Conservation (phyloP, 495 filamentous ascomycete genomes). For the Aspergillus baeticus region DNA sequence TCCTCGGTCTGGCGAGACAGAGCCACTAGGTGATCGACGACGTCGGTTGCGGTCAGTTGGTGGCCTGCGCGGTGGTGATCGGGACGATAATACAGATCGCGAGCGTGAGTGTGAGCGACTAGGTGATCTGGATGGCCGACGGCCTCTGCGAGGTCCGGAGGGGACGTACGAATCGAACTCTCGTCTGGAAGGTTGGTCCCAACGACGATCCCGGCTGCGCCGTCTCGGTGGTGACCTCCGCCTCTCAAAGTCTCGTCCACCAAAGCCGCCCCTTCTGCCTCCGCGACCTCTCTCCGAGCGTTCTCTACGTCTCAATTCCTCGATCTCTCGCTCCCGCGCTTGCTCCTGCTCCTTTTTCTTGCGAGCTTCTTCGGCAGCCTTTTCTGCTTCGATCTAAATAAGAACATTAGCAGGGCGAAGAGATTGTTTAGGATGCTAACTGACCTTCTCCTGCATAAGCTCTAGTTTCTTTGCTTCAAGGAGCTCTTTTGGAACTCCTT, state of each 20-base stretch:
- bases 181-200: conserved; percentile 50
- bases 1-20: conserved; percentile 39
- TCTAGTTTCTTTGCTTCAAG: conserved; percentile 95
- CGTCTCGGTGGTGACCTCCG: conserved; percentile 60
- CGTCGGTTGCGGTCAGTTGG: conserved; percentile 32
- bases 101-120: conserved; percentile 37
- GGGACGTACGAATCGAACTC: conserved; percentile 61
- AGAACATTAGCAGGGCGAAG: conserved; percentile 9
- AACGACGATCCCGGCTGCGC: conserved; percentile 51
- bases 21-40: conserved; percentile 36
- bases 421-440: neutral
- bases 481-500: conserved; percentile 91
- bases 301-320: conserved; percentile 69
- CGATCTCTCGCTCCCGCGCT: conserved; percentile 56
- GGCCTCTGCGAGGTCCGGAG: conserved; percentile 32
- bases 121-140: conserved; percentile 34
- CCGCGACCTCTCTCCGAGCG: conserved; percentile 66
- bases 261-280: conserved; percentile 54
- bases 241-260: conserved; percentile 47
- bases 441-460: conserved; percentile 88
- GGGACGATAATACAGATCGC: conserved; percentile 37
- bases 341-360: conserved; percentile 66
- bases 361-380: conserved; percentile 72
- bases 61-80: conserved; percentile 36
- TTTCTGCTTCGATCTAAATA: conserved; percentile 75